Evolutionary conservation across 306 rosid species (phyloP), one percentile per base, ranked within the genome.

Genomic region (Sesbania bispinosa): DNA sequence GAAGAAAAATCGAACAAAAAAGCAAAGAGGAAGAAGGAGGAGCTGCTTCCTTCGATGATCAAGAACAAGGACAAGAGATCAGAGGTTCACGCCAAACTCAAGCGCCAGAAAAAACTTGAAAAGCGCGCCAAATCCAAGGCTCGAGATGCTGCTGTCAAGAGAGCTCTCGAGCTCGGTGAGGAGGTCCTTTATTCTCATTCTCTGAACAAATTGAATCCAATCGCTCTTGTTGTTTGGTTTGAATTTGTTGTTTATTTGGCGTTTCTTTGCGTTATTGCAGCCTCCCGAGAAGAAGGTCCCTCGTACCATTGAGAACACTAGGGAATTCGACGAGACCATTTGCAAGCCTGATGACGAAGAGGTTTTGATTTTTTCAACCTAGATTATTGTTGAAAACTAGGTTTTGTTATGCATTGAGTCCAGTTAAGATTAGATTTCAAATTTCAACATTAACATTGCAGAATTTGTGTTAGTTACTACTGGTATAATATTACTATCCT

Each of bases 51-150:
- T 13, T 91, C 99, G 2, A 94, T 78, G 96, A 91, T 94, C 6
- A 94, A 91, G 81, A 94, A 94, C 88, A 94, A 94, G 74, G 99
- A 87, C 75, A 94, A 91, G 80, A 77, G 96, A 75, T 84, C 96
- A 2, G 91, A 77, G 46, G 72, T 94, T 5, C 92, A 87, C 65
- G 87, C 96, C 4, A 91, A 88, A 82, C 80, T 91, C 53, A 89
- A 91, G 81, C 87, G 67, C 0, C 81, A 91, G 77, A 94, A 94
- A 86, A 94, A 85, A 80, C 85, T 91, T 7, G 99, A 91, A 10
- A 94, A 94, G 78, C 95, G 93, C 10, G 84, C 85, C 69, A 86
- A 85, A 74, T 62, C 83, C 7, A 89, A 91, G 61, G 89, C 88
- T 46, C 91, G 99, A 0, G 95, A 89, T 2, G 89, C 90, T 4